These are phyloP conservation scores for Hysterangium stoloniferum DNA, from an alignment of 768 basidiomycete species.

Conservation along the genomic window DNA sequence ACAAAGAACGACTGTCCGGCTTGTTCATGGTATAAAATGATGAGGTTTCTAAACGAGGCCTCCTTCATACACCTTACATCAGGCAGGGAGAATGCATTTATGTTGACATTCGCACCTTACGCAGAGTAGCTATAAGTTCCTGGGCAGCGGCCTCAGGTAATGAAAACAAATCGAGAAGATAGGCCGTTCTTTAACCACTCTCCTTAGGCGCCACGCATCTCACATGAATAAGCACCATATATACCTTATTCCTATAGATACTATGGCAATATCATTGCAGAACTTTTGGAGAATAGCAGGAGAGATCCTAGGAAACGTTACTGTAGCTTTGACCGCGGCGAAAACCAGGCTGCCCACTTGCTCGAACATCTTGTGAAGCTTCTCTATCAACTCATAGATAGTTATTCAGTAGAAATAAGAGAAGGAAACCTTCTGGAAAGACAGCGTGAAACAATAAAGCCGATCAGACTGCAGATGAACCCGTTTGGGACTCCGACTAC, in stretches of 20 bases:
- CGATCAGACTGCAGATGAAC: too few relatives aligned
- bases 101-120: neutral
- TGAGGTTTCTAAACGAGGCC: conserved; percentile 32
- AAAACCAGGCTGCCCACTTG: too few relatives aligned
- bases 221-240: neutral
- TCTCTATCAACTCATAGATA: too few relatives aligned
- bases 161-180: conserved; percentile 5
- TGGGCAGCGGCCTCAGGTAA: neutral
- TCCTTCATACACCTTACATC: conserved; percentile 9
- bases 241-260: neutral
- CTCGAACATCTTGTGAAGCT: too few relatives aligned
- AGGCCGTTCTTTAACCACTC: neutral
- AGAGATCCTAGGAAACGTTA: neutral
- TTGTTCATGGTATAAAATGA: conserved; percentile 38
- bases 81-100: neutral
- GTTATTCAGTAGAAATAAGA: too few relatives aligned
- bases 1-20: conserved; percentile 51
- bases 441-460: too few relatives aligned
- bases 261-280: neutral
- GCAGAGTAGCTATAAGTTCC: neutral
- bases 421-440: too few relatives aligned
- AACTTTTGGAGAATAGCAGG: neutral
- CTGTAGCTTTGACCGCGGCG: too few relatives aligned
- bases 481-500: too few relatives aligned
- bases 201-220: neutral